Evolutionary conservation across 1,284 basidiomycete genomes (phyloP), one percentile per base, ranked within the genome.

Genomic region (Irpex sp.): DNA sequence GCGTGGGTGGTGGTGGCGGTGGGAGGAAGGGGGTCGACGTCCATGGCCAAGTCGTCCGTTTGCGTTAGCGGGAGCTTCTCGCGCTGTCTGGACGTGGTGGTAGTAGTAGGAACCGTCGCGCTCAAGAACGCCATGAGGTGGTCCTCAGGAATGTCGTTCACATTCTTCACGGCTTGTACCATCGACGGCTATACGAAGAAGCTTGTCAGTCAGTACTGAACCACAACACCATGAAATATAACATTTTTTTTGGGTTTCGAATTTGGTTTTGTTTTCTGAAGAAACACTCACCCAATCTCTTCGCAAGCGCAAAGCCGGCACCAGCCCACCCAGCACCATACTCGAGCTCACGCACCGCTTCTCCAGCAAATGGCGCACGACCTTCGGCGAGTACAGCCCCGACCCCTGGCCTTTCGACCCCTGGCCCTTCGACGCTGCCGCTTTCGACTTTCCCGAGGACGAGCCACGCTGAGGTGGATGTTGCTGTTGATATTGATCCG

Each of bases 231-330:
- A 26, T 26, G 21, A 26, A 26, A 26, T 26, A 26, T 3, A 26
- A 26, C n/a, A n/a, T 26, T 26, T 26, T 26, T 26, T 26, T 26
- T 26, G 1, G 21, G 21, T 26, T 26, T 26, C 21, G 21, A 26
- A 3, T 26, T 26, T 26, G 21, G 21, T 26, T 26, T 26, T 1
- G 21, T 26, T 26, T 26, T 26, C 1, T 26, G 21, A 26, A 49
- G 33, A 13, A 72, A 9, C n/a, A 17, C 83, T 62, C 70, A 90
- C 90, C 90, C 89, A 92, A 68, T 92, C 90, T 54, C 79, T 77
- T 61, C 78, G 80, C 59, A 77, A 70, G 51, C 78, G 75, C 46
- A 92, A 71, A 4, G 77, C 77, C 9, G 76, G 75, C 35, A 92
- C 67, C 15, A 92, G 70, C 2, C 84, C 86, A 19, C 79, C 81